Evolutionary conservation across 164 flowering plant species (phyloP).

Genomic region (Buxus sempervirens): DNA sequence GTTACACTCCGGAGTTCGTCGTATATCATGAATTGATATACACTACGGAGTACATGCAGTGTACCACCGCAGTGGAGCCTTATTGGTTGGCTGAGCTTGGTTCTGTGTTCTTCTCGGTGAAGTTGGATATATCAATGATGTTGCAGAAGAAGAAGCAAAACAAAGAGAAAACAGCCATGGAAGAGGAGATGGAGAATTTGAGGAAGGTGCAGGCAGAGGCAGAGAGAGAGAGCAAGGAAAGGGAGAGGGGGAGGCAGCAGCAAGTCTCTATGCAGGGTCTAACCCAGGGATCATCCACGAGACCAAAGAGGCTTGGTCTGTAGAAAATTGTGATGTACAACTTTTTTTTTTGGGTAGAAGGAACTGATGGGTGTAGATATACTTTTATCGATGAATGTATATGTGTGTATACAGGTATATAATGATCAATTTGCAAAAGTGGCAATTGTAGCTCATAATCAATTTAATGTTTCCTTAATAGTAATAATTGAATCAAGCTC

Average conservation of each 20-base stretch:
- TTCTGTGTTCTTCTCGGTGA: constrained; percentile 84
- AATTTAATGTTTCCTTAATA: no score
- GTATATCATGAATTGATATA: constrained; percentile 83
- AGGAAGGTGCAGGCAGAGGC: constrained; percentile 55
- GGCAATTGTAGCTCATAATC: no score
- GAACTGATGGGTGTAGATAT: no score
- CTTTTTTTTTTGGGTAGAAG: no score
- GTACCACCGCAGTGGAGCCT: constrained; percentile 84
- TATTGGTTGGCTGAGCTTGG: constrained; percentile 94
- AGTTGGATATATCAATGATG: constrained; percentile 70
- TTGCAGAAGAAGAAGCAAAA: constrained; percentile 85
- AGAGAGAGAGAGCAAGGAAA: constrained; percentile 39
- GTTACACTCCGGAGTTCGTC: constrained; percentile 78
- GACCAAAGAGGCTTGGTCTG: constrained; percentile 77
- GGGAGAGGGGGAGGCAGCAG: constrained; percentile 61
- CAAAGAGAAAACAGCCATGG: constrained; percentile 83
- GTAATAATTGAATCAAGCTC: no score
- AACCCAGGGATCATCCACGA: constrained; percentile 51
- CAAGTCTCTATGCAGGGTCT: constrained; percentile 61
- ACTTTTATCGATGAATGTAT: no score
- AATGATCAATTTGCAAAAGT: no score
- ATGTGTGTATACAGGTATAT: no score
- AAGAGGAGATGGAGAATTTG: constrained; percentile 83
- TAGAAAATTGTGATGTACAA: no score
- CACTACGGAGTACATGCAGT: constrained; percentile 90